phyloP scores from a whole-genome alignment of 208 protist genomes.

The Trypanosomatidae sp. region DNA sequence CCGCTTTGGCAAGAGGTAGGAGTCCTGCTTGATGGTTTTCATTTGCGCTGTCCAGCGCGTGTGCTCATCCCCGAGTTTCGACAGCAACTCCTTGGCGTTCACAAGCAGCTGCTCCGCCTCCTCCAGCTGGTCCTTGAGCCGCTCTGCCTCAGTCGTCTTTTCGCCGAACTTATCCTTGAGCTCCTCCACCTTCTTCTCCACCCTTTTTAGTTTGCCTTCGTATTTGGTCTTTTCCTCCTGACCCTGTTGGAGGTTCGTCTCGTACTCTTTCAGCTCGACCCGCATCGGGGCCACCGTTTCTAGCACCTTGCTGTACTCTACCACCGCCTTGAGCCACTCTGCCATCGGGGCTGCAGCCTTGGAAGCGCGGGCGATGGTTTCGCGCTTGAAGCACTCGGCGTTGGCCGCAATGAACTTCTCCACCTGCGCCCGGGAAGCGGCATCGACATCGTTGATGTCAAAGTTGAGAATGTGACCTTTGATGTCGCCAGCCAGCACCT shows the following conservation, averaged over 20 bases:
- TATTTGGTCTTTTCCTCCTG: conserved; percentile 91
- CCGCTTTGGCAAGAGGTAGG: conserved; percentile 77
- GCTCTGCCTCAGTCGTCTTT: conserved; percentile 95
- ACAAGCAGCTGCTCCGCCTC: conserved; percentile 89
- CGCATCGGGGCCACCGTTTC: conserved; percentile 92
- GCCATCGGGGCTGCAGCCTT: conserved; percentile 96
- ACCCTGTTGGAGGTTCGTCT: conserved; percentile 78
- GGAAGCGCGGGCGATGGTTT: conserved; percentile 92
- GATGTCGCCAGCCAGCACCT: conserved; percentile 93
- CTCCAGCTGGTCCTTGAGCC: conserved; percentile 88
- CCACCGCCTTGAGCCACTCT: conserved; percentile 96
- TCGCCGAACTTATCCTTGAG: conserved; percentile 93
- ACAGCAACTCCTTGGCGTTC: conserved; percentile 92
- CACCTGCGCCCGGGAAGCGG: conserved; percentile 70
- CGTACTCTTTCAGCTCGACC: conserved; percentile 78
- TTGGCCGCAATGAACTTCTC: conserved; percentile 89
- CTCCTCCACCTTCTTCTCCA: conserved; percentile 94
- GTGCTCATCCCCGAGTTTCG: conserved; percentile 95
- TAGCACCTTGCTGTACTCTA: conserved; percentile 97
- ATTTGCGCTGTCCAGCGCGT: conserved; percentile 93
- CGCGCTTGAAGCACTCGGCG: conserved; percentile 92
- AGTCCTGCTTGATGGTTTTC: conserved; percentile 63
- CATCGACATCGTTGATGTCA: conserved; percentile 89
- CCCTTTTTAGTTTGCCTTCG: conserved; percentile 81
- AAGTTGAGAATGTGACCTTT: conserved; percentile 97